Conservation (phyloP, 768 basidiomycete species). For the Daedalea quercina region DNA sequence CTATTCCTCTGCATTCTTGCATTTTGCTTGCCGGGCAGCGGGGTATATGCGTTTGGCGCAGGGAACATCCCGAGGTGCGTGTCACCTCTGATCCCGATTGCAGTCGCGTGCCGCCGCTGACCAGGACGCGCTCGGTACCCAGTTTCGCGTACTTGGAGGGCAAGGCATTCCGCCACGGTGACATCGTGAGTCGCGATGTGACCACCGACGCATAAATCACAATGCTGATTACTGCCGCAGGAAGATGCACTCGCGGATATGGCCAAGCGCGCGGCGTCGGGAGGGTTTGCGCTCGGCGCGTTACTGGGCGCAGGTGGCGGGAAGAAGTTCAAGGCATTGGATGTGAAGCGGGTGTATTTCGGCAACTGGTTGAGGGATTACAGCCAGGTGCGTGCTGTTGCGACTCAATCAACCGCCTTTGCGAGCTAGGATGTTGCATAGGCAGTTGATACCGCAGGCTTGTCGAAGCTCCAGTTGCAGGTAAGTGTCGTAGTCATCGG, state of each 20-base stretch:
- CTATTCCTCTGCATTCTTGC: slow-evolving; percentile 46
- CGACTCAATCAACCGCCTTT: background rate
- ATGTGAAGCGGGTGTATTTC: slow-evolving; percentile 81
- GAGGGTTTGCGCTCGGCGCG: slow-evolving; percentile 51
- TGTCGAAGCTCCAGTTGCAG: slow-evolving; percentile 67
- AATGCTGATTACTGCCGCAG: slow-evolving; percentile 30
- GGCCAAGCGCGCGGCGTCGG: slow-evolving; percentile 39
- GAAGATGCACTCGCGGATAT: slow-evolving; percentile 65
- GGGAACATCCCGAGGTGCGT: slow-evolving; percentile 68
- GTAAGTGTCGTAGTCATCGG: slow-evolving; percentile 26
- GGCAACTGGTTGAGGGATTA: slow-evolving; percentile 93
- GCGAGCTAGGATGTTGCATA: slow-evolving; percentile 20
- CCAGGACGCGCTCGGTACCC: background rate
- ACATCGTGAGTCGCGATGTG: slow-evolving; percentile 47
- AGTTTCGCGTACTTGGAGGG: slow-evolving; percentile 86
- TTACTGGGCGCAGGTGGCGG: slow-evolving; percentile 44
- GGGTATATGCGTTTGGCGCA: slow-evolving; percentile 71
- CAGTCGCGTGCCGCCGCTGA: background rate
- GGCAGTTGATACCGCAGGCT: slow-evolving; percentile 78
- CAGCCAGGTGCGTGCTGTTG: slow-evolving; percentile 49
- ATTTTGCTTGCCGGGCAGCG: slow-evolving; percentile 48
- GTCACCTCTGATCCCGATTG: slow-evolving; percentile 34
- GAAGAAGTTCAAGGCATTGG: slow-evolving; percentile 69
- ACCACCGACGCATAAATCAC: background rate
- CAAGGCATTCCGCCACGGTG: slow-evolving; percentile 81